Evolutionary conservation across 2,329 filamentous ascomycete genomes (phyloP), one percentile per base, ranked within the genome.

Genomic region (Acephala macrosclerotiorum): DNA sequence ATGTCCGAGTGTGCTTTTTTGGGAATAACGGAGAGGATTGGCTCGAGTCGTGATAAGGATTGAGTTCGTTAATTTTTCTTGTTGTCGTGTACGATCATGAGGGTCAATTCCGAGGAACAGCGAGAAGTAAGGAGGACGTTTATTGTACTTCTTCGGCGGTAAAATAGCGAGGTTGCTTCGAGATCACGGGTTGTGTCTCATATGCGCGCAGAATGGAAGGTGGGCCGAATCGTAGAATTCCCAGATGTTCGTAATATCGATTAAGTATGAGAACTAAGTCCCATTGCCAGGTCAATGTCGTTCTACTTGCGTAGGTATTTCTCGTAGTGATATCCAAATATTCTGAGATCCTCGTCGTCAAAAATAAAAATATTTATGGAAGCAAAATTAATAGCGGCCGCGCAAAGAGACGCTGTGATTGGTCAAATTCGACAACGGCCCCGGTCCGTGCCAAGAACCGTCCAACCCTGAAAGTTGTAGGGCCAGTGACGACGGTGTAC

Each of bases 341-440:
- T 49, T 49, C 18, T 22, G 20, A 9, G 20, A 11, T 49, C 20
- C 45, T 42, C n/a, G 12, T 42, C n/a, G 57, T 51, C 35, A 8
- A 29, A 60, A 60, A 45, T 58, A 58, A 58, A 58, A 22, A 20
- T n/a, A 49, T 9, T 18, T 11, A 49, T 33, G 29, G n/a, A 22
- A 49, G n/a, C 45, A 25, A 49, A 49, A 42, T 6, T 49, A 29
- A n/a, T 60, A 29, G 56, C 20, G 36, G 36, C 36, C 35, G 26
- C 42, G 11, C 29, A 40, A 51, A 60, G 12, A 16, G 26, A 18
- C 25, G 9, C 9, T 38, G 12, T 29, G 22, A 49, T 49, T 49
- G 45, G 45, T 42, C 40, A n/a, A 42, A 16, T 18, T 2, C 45
- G 2, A n/a, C 45, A 22, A 22, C 12, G 4, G 11, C n/a, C 45